phyloP scores from a whole-genome alignment of 1,284 basidiomycete species.

The Cystobasidiaceae sp. region DNA sequence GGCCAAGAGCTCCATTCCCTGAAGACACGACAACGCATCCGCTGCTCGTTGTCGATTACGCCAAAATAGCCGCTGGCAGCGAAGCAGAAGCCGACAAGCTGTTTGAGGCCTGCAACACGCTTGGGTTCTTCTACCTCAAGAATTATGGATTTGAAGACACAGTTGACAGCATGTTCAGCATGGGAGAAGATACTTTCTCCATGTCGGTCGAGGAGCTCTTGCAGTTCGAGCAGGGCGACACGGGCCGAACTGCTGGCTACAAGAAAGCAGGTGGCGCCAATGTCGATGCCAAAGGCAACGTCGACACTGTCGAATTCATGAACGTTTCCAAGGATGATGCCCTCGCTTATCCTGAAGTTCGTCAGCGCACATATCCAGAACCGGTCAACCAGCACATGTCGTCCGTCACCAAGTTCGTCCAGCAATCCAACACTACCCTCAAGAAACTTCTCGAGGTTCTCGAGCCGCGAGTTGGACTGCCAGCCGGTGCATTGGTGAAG shows the following conservation, averaged over 20 bases:
- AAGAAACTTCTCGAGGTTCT: conserved; percentile 31
- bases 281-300: conserved; percentile 58
- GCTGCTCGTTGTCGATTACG: conserved; percentile 55
- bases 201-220: conserved; percentile 60
- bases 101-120: conserved; percentile 32
- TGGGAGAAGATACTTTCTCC: conserved; percentile 57
- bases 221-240: conserved; percentile 62
- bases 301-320: conserved; percentile 61
- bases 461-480: conserved; percentile 31
- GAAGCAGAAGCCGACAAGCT: conserved; percentile 33
- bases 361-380: conserved; percentile 34
- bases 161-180: conserved; percentile 56
- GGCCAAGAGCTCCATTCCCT: conserved; percentile 50
- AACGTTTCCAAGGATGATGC: conserved; percentile 48
- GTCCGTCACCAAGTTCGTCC: conserved; percentile 30
- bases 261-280: conserved; percentile 55
- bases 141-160: conserved; percentile 56
- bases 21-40: conserved; percentile 53
- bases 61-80: conserved; percentile 46
- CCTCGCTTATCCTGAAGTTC: conserved; percentile 29
- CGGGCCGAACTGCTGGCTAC: conserved; percentile 59
- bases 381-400: conserved; percentile 24
- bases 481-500: conserved; percentile 27
- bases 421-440: conserved; percentile 30
- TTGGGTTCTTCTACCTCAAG: conserved; percentile 45